Evolutionary conservation across 164 flowering plant genomes (phyloP).

Genomic region (Chloranthus sessilifolius): DNA sequence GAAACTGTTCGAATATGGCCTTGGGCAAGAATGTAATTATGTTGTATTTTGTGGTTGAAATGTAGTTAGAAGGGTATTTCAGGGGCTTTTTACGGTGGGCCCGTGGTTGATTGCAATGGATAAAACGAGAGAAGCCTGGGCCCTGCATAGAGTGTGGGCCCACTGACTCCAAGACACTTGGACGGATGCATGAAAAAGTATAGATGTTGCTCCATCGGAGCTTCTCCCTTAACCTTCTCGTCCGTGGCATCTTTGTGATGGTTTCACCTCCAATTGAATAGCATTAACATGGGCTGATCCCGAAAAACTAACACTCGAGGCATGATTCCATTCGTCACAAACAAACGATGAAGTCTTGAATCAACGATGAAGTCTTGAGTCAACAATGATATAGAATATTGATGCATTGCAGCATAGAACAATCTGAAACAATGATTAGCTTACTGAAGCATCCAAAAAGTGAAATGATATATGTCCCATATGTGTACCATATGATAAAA

Average conservation of each 20-base stretch:
- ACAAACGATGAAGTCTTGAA: background rate
- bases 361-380: background rate
- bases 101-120: constrained; percentile 34
- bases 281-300: background rate
- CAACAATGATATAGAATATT: too few species aligned
- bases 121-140: constrained; percentile 35
- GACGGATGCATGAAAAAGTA: constrained; percentile 39
- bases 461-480: too few species aligned
- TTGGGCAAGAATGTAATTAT: constrained; percentile 36
- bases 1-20: constrained; percentile 44
- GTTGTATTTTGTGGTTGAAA: constrained; percentile 42
- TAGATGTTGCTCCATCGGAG: constrained; percentile 41
- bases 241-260: constrained; percentile 19
- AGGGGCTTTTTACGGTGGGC: constrained; percentile 30
- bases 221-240: constrained; percentile 30
- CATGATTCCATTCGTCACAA: constrained; percentile 10
- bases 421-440: too few species aligned
- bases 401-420: background rate
- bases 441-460: too few species aligned
- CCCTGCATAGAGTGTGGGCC: constrained; percentile 21
- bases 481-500: too few species aligned
- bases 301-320: background rate
- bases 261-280: constrained; percentile 10
- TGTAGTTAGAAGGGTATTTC: constrained; percentile 28
- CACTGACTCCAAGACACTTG: constrained; percentile 22